Evolutionary conservation across 148 eudicot genomes (phyloP).

Genomic region (Euryodendron excelsum): DNA sequence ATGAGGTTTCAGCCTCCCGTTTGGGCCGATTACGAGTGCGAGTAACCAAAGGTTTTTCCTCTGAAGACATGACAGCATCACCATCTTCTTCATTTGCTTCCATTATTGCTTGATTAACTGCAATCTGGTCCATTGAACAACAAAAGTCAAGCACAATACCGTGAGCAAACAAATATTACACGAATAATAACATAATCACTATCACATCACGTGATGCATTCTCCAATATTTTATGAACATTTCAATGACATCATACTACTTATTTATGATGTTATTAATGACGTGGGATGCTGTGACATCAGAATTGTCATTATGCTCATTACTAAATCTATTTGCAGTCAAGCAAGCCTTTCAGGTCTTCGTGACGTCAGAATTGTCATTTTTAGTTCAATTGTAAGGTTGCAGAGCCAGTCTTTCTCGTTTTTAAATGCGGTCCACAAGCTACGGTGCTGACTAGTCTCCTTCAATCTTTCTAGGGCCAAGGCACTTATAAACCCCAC

Average conservation of each 20-base stretch:
- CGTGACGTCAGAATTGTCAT: too few species aligned
- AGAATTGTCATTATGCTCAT: too few species aligned
- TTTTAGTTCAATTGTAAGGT: too few species aligned
- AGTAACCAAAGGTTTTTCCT: conserved; percentile 49
- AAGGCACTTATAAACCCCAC: too few species aligned
- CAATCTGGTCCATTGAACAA: conserved; percentile 45
- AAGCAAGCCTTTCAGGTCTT: too few species aligned
- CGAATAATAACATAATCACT: background rate
- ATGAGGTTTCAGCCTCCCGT: conserved; percentile 56
- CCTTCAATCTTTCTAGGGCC: too few species aligned
- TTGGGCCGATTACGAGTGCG: conserved; percentile 75
- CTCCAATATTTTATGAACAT: background rate
- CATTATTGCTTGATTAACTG: conserved; percentile 58
- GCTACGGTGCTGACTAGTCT: too few species aligned
- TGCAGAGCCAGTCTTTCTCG: too few species aligned
- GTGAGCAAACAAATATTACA: background rate
- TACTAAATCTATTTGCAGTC: too few species aligned
- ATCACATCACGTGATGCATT: background rate
- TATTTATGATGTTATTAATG: too few species aligned
- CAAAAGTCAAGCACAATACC: background rate
- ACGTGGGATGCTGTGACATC: too few species aligned
- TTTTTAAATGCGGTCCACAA: too few species aligned
- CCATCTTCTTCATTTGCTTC: conserved; percentile 52
- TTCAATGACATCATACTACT: background rate
- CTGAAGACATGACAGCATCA: conserved; percentile 25